Conservation (phyloP, 2,329 filamentous ascomycete genomes). For the Aureobasidium sp. region DNA sequence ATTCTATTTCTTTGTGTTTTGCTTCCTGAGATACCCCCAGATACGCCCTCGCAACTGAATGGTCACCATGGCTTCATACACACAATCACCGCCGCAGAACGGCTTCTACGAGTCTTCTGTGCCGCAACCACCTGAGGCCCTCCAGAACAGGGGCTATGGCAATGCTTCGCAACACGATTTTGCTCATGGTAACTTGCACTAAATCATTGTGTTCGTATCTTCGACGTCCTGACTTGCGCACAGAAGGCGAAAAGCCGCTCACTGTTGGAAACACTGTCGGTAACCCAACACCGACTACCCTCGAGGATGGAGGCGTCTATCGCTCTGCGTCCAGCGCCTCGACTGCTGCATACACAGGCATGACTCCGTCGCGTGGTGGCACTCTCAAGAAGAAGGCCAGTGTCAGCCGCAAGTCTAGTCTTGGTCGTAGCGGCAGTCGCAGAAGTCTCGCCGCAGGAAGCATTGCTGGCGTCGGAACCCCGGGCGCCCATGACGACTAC, state of each 20-base stretch:
- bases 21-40: not conserved
- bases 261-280: constrained; percentile 58
- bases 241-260: not conserved
- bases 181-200: constrained; percentile 27
- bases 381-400: constrained; percentile 88
- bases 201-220: constrained; percentile 29
- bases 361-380: constrained; percentile 52
- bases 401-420: constrained; percentile 62
- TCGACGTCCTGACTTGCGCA: constrained; percentile 23
- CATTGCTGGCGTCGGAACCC: constrained; percentile 60
- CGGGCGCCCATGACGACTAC: constrained; percentile 58
- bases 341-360: constrained; percentile 33
- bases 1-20: not conserved
- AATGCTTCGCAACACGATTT: constrained; percentile 30
- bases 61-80: constrained; percentile 21
- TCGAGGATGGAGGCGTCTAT: constrained; percentile 52
- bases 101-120: constrained; percentile 33
- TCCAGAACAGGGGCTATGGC: constrained; percentile 31
- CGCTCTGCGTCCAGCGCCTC: constrained; percentile 56
- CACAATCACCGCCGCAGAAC: constrained; percentile 24
- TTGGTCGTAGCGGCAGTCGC: constrained; percentile 73
- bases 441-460: constrained; percentile 73
- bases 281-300: constrained; percentile 56
- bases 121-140: constrained; percentile 32
- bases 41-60: not conserved